These are phyloP conservation scores for Sporothrix pallida DNA, from an alignment of 2,329 filamentous ascomycete species.

Conservation along the genomic window DNA sequence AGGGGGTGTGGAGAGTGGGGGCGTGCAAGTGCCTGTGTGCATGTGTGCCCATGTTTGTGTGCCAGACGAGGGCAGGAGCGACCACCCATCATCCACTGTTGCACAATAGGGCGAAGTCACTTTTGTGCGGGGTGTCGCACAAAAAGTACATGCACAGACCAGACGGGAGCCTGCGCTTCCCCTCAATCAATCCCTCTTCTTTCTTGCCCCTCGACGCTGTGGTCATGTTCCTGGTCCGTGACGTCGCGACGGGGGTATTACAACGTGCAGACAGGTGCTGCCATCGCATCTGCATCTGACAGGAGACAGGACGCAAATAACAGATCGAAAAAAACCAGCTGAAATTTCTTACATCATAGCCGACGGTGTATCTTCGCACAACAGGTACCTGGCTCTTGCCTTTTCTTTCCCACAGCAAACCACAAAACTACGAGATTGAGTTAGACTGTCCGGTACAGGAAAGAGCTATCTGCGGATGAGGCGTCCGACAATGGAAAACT, in stretches of 20 bases:
- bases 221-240: conserved; percentile 21
- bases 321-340: not conserved
- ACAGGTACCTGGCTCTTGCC: too few species aligned
- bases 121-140: not conserved
- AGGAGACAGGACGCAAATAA: conserved; percentile 19
- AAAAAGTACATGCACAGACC: conserved; percentile 12
- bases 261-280: not conserved
- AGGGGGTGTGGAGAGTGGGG: conserved; percentile 15
- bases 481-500: conserved; percentile 4
- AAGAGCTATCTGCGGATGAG: not conserved
- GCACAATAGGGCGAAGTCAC: conserved; percentile 9
- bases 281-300: conserved; percentile 6
- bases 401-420: too few species aligned
- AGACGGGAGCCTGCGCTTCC: not conserved
- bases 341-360: not conserved
- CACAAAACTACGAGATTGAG: not conserved
- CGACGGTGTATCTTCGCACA: not conserved
- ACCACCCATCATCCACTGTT: not conserved
- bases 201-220: not conserved
- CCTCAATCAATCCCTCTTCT: not conserved
- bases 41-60: not conserved
- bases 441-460: not conserved
- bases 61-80: not conserved
- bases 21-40: not conserved
- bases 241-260: conserved; percentile 3